These are phyloP conservation scores for Suillus spraguei DNA, from an alignment of 768 basidiomycete species.

Conservation along the genomic window DNA sequence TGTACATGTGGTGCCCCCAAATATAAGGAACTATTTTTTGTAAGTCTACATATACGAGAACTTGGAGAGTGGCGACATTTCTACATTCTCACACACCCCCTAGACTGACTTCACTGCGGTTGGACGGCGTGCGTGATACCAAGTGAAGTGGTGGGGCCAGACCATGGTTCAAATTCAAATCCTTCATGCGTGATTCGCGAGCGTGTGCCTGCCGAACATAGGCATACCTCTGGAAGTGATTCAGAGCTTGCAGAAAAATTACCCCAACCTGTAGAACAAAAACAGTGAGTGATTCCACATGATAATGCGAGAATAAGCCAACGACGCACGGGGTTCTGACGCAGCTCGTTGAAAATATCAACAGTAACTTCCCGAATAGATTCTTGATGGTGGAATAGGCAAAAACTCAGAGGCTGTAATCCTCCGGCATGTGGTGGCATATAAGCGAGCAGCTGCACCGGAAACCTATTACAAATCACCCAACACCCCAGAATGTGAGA, in stretches of 20 bases:
- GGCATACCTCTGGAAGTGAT: conserved; percentile 88
- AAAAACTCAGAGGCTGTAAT: conserved; percentile 82
- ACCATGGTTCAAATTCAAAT: conserved; percentile 32
- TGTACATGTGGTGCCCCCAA: neutral
- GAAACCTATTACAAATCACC: neutral
- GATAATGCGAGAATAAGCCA: conserved; percentile 2
- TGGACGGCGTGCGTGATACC: conserved; percentile 44
- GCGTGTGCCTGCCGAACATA: conserved; percentile 83
- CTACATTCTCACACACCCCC: conserved; percentile 30
- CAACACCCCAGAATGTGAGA: neutral
- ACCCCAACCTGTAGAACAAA: conserved; percentile 63
- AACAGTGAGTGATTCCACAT: conserved; percentile 11
- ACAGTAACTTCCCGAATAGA: conserved; percentile 77
- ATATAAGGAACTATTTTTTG: too few species aligned
- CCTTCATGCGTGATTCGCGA: conserved; percentile 48
- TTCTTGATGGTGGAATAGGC: conserved; percentile 87
- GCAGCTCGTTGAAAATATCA: conserved; percentile 80
- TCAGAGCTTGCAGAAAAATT: conserved; percentile 74
- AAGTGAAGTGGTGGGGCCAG: conserved; percentile 36
- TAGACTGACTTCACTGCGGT: conserved; percentile 48
- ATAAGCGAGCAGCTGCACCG: conserved; percentile 72
- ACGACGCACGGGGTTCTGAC: conserved; percentile 68
- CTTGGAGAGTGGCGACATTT: neutral
- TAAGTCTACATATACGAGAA: neutral
- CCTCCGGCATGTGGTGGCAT: conserved; percentile 80